phyloP scores from a whole-genome alignment of 2,329 filamentous ascomycete genomes.

The Colletotrichum gloeosporioides region DNA sequence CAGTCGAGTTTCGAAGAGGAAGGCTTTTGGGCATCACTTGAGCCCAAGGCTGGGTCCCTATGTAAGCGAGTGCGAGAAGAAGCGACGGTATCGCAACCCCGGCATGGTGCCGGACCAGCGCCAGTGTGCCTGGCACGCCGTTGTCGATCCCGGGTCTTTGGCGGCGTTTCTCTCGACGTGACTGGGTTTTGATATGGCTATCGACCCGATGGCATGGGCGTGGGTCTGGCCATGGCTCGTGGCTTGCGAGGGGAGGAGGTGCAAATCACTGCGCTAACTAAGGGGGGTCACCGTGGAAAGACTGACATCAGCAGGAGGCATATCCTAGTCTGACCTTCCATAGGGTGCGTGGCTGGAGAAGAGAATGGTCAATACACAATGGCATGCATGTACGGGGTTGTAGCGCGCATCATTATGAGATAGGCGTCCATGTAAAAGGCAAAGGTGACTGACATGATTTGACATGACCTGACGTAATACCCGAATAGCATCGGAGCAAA shows the following conservation, averaged over 20 bases:
- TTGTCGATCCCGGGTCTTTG: background rate
- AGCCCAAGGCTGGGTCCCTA: background rate
- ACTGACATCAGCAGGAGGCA: background rate
- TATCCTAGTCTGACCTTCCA: background rate
- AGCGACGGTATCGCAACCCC: background rate
- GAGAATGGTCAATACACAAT: background rate
- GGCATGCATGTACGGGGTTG: background rate
- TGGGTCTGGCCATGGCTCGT: background rate
- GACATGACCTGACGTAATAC: background rate
- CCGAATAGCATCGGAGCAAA: background rate
- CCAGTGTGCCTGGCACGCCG: background rate
- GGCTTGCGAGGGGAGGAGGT: background rate
- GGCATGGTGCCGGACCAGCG: background rate
- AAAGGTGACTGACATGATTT: background rate
- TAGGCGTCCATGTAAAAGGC: background rate
- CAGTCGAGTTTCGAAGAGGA: background rate
- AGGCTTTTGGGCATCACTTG: background rate
- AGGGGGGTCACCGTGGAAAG: background rate
- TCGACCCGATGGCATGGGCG: background rate
- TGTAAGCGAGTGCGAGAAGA: background rate
- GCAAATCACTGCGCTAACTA: background rate
- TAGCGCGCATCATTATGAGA: background rate
- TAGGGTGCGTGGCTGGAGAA: background rate
- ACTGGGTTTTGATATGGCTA: background rate
- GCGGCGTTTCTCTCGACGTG: background rate